phyloP scores from a whole-genome alignment of 1,284 basidiomycete genomes.

The Fistulinella cinereoalba region DNA sequence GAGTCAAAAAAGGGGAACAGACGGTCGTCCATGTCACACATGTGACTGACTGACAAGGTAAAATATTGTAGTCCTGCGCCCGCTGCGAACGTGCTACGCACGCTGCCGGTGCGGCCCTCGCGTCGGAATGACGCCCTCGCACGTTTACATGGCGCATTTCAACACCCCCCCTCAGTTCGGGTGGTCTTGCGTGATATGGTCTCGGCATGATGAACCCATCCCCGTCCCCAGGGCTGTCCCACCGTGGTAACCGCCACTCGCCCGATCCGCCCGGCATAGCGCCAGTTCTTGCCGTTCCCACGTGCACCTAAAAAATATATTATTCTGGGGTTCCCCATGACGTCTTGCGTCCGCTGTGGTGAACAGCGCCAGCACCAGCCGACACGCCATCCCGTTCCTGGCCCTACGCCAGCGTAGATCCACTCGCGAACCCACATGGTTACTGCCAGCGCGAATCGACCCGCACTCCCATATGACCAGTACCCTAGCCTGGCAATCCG shows the following conservation, averaged over 20 bases:
- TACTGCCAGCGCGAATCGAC: slow-evolving; percentile 10
- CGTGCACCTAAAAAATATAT: background rate
- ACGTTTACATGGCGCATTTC: background rate
- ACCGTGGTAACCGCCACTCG: background rate
- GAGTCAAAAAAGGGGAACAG: slow-evolving; percentile 33
- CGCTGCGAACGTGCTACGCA: background rate
- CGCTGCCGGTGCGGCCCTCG: too few species aligned
- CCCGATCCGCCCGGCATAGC: background rate
- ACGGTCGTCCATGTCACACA: slow-evolving; percentile 21
- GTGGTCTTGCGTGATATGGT: too few species aligned
- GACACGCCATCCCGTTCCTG: background rate
- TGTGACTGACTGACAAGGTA: slow-evolving; percentile 20
- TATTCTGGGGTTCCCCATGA: background rate
- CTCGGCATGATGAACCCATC: background rate
- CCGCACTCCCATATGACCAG: background rate
- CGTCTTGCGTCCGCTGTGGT: background rate
- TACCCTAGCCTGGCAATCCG: slow-evolving; percentile 11
- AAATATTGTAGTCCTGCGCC: background rate
- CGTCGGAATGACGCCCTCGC: background rate
- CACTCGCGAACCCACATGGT: slow-evolving; percentile 14
- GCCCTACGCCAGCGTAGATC: slow-evolving; percentile 18
- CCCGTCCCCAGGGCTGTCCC: background rate
- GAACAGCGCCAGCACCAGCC: background rate
- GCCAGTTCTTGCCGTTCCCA: background rate
- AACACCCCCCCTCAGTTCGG: too few species aligned